Base-by-base conservation (phyloP, 345 rosid species). In the Bretschneidera sinensis region DNA sequence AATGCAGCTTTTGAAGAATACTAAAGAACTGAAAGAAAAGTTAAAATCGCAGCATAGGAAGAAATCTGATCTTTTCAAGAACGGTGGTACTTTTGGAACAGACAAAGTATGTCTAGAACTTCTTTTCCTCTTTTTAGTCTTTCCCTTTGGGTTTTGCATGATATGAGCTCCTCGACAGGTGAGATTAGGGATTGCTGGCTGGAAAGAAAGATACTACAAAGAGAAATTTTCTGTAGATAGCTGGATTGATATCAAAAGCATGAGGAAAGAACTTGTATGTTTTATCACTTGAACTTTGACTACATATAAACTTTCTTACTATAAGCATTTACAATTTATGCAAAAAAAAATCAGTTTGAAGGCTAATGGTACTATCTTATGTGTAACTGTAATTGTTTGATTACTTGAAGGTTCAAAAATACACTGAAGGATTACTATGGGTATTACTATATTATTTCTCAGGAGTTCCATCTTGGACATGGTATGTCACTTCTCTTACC, bases 401-500 rank as follows among this genome's bases (percentile, higher is more conserved):
- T 48, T 21, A 24, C 20, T 24, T 53, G 48, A 23, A 71, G 71
- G 76, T 63, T 2, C 65, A 54, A 2, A 62, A 63, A 57, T 68
- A 73, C 43, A 60, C 66, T 0, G 73, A 68, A 61, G 73, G 77
- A 17, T 48, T 73, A 21, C 7, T 59, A 47, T 73, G 73, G 76
- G 66, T 67, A 14, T 59, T 73, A 5, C 47, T 20, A 10, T 73
- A 73, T 59, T 68, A 73, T 31, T 73, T 21, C 19, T 48, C 65
- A 0, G 78, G 54, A 57, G 69, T 74, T 0, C 65, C 61, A 45
- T 69, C 78, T 0, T 74, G 75, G 78, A 20, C 56, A 6, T 74
- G 78, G 74, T 70, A 58, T 60, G 59, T 0, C 13, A 39, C 6
- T 57, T 52, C 21, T 9, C 31, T 63, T 22, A 10, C 45, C 8